phyloP scores from a whole-genome alignment of 345 rosid species.

The Litchi chinensis region DNA sequence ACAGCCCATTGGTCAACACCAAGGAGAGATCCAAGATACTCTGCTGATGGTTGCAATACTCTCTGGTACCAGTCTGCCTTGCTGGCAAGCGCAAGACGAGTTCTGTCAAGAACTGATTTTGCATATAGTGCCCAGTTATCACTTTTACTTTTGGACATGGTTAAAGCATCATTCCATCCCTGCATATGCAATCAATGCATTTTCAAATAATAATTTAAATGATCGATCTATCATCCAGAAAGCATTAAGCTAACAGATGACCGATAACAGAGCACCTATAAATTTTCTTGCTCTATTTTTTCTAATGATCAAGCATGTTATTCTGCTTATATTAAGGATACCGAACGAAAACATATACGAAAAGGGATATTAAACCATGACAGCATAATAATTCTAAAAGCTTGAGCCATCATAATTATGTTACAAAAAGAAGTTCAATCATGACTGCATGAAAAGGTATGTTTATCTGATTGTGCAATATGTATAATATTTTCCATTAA shows the following conservation, averaged over 20 bases:
- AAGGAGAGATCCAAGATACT: conserved; percentile 89
- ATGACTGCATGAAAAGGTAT: not conserved
- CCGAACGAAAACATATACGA: not conserved
- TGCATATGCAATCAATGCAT: conserved; percentile 36
- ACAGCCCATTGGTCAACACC: conserved; percentile 88
- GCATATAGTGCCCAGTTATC: conserved; percentile 89
- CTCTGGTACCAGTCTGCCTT: conserved; percentile 87
- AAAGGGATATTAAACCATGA: not conserved
- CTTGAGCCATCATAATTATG: conserved; percentile 2
- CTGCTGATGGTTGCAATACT: conserved; percentile 93
- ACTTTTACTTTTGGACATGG: conserved; percentile 57
- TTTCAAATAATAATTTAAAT: conserved; percentile 1
- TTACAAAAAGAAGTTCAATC: not conserved
- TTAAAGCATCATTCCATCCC: conserved; percentile 85
- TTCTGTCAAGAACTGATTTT: conserved; percentile 94
- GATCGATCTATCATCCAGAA: conserved; percentile 11
- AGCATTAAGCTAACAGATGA: not conserved
- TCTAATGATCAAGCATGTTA: not conserved
- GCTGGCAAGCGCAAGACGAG: conserved; percentile 82
- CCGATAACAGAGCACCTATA: not conserved
- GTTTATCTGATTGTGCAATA: not conserved
- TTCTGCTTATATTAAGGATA: not conserved
- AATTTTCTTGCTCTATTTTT: not conserved
- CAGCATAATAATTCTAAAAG: not conserved
- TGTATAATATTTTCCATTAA: not conserved